phyloP scores from a whole-genome alignment of 805 yeast species.

The Komagataella ulmi region DNA sequence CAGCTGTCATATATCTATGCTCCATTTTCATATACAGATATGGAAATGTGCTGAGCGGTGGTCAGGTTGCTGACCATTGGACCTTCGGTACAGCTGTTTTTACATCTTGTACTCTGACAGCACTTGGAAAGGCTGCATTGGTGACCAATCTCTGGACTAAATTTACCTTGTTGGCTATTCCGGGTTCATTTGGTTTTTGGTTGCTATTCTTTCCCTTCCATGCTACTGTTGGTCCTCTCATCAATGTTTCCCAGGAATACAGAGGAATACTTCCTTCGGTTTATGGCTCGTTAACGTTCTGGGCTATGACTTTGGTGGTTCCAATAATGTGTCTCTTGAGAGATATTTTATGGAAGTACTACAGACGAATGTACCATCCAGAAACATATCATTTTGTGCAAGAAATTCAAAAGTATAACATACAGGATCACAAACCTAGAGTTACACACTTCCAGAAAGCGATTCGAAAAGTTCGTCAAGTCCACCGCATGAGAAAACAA shows the following conservation, averaged over 20 bases:
- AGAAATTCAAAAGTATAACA: constrained; percentile 90
- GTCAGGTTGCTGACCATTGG: constrained; percentile 80
- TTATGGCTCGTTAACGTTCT: constrained; percentile 67
- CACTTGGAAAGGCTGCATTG: constrained; percentile 89
- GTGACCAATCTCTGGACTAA: constrained; percentile 92
- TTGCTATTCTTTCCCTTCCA: constrained; percentile 76
- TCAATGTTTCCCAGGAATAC: constrained; percentile 73
- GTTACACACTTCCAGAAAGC: constrained; percentile 96
- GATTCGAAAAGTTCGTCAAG: constrained; percentile 93
- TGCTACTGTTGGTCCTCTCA: constrained; percentile 72
- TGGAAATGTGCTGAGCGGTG: constrained; percentile 55
- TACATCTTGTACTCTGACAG: constrained; percentile 79
- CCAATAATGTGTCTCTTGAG: constrained; percentile 71
- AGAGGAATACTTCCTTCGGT: constrained; percentile 65
- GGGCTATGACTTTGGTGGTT: constrained; percentile 70
- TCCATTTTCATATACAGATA: constrained; percentile 52
- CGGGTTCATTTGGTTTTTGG: constrained; percentile 87
- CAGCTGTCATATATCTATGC: constrained; percentile 71
- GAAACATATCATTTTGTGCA: constrained; percentile 92
- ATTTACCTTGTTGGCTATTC: constrained; percentile 82
- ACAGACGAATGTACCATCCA: constrained; percentile 83
- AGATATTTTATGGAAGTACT: constrained; percentile 90
- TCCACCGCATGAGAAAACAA: constrained; percentile 94
- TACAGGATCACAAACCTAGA: constrained; percentile 90
- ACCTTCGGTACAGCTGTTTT: constrained; percentile 86